Evolutionary conservation across 768 basidiomycete species (phyloP).

Genomic region (Daedaleopsis nitida): DNA sequence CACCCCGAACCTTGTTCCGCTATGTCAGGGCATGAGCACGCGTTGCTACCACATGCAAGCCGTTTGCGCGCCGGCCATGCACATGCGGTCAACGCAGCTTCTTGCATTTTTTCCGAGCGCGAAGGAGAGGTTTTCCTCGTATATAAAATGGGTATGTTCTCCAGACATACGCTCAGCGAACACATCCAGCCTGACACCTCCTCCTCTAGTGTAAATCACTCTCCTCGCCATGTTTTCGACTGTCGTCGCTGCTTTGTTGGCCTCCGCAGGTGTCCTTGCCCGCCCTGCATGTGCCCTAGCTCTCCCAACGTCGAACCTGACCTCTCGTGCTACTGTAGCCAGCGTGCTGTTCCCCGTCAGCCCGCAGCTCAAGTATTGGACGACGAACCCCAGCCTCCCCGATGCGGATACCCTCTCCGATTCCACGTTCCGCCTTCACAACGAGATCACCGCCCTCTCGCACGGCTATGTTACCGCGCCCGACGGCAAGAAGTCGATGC

Average conservation of each 20-base stretch:
- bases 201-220: neutral
- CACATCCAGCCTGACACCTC: neutral
- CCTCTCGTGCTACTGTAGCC: constrained; percentile 11
- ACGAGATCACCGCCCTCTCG: constrained; percentile 25
- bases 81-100: neutral
- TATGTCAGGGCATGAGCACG: neutral
- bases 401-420: constrained; percentile 27
- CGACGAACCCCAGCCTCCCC: constrained; percentile 22
- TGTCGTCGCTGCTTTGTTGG: constrained; percentile 1
- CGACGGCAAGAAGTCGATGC: constrained; percentile 27
- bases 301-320: constrained; percentile 4
- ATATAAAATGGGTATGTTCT: neutral
- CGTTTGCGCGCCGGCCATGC: neutral
- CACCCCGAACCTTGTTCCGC: neutral
- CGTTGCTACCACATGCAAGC: neutral
- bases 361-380: constrained; percentile 26
- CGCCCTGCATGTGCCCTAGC: constrained; percentile 6
- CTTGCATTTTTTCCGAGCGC: neutral
- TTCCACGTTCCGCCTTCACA: constrained; percentile 28
- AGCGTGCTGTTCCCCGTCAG: constrained; percentile 27
- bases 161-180: neutral
- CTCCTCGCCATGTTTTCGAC: constrained; percentile 1
- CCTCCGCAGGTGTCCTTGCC: constrained; percentile 4
- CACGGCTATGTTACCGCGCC: constrained; percentile 29
- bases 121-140: neutral